phyloP scores from a whole-genome alignment of 176 grass and related monocot species.

The Dendrocalamus sinicus region DNA sequence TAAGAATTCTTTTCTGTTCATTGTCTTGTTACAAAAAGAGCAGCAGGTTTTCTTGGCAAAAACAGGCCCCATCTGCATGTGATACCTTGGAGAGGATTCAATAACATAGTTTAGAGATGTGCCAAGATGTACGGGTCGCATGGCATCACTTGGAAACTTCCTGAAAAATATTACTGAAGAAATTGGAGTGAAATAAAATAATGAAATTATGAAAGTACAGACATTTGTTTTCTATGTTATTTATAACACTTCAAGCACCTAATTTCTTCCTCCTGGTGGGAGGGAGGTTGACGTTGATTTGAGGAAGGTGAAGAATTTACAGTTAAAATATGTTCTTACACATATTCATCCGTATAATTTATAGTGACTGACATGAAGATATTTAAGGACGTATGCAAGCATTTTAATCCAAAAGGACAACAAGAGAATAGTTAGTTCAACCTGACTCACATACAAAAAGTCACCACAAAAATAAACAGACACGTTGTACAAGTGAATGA shows the following conservation, averaged over 20 bases:
- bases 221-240: neutral
- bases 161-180: neutral
- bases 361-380: neutral
- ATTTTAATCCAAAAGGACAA: neutral
- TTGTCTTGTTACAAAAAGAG: conserved; percentile 26
- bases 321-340: neutral
- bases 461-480: conserved; percentile 5
- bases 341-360: neutral
- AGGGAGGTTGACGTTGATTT: neutral
- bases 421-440: neutral
- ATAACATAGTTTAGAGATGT: conserved; percentile 28
- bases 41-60: neutral
- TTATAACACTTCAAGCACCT: neutral
- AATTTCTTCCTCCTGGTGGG: neutral
- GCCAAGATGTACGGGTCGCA: neutral
- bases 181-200: neutral
- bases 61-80: neutral
- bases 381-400: neutral
- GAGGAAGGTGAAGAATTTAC: neutral
- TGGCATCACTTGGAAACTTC: neutral
- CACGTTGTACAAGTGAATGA: neutral
- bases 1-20: conserved; percentile 1
- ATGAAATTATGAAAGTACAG: neutral
- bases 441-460: neutral
- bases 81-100: conserved; percentile 36